phyloP scores from a whole-genome alignment of 192 early-diverging fungal genomes.

The Coemansia sp. region DNA sequence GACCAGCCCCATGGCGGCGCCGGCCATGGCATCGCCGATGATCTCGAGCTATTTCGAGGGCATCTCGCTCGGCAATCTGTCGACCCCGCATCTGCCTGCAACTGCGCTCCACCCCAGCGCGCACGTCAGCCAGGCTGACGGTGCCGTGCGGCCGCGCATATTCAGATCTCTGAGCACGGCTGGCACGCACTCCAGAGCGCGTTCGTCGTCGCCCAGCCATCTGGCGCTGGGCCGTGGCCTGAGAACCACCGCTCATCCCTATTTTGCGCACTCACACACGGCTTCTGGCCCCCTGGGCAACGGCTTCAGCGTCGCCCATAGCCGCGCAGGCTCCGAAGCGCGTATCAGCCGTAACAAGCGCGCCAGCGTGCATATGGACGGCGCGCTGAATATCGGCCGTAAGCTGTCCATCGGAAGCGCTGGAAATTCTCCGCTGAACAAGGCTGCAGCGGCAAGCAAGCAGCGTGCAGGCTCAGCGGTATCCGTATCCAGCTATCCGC shows the following conservation, averaged over 20 bases:
- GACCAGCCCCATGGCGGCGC: neutral
- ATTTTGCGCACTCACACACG: conserved; percentile 6
- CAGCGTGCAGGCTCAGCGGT: neutral
- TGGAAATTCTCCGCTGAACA: neutral
- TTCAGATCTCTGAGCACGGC: conserved; percentile 32
- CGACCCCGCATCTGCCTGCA: neutral
- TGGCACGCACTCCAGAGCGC: conserved; percentile 19
- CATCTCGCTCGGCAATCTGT: conserved; percentile 12
- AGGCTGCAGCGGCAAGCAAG: neutral
- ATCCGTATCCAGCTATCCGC: neutral
- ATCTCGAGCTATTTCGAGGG: conserved; percentile 16
- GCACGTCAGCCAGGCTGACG: neutral
- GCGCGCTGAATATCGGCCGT: neutral
- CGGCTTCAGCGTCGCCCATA: neutral
- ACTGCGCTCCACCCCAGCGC: neutral
- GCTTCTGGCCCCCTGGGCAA: neutral
- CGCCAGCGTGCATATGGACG: neutral
- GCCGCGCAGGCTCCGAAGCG: neutral
- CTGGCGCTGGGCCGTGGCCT: conserved; percentile 5
- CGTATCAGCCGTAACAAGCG: neutral
- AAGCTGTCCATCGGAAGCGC: neutral
- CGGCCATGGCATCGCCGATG: conserved; percentile 4
- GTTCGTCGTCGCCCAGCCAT: conserved; percentile 26
- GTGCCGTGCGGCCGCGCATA: conserved; percentile 13
- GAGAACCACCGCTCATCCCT: conserved; percentile 16